Evolutionary conservation across 2,329 filamentous ascomycete species (phyloP).

Genomic region (Dryadomyces quercus-mongolicae): DNA sequence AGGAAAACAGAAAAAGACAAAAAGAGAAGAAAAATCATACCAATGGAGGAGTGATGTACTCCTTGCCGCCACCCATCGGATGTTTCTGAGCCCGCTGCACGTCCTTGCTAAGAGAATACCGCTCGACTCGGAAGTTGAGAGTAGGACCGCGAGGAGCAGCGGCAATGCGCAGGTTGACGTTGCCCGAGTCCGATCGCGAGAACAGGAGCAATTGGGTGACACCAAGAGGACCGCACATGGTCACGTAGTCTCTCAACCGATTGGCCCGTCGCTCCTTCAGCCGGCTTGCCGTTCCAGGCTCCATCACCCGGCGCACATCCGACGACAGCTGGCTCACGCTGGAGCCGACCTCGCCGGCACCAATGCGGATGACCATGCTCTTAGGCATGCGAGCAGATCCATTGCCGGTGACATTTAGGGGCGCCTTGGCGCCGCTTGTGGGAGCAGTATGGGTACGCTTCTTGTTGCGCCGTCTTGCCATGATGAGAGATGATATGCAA

Average conservation of each 20-base stretch:
- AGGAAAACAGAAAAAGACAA: no score
- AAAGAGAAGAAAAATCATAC: conserved; percentile 34
- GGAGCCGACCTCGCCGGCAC: conserved; percentile 82
- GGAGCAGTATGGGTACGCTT: conserved; percentile 76
- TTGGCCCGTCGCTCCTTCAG: conserved; percentile 85
- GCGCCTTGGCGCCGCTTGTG: conserved; percentile 26
- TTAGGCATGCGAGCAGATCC: conserved; percentile 64
- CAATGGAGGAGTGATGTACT: conserved; percentile 74
- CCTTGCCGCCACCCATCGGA: conserved; percentile 70
- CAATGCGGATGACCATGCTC: conserved; percentile 97
- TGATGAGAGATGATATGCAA: conserved; percentile 21
- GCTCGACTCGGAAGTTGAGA: conserved; percentile 85
- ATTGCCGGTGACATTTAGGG: conserved; percentile 43
- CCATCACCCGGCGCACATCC: conserved; percentile 89
- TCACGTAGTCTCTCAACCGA: conserved; percentile 79
- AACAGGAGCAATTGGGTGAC: conserved; percentile 90
- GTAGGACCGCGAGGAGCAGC: conserved; percentile 85
- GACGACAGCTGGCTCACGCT: conserved; percentile 84
- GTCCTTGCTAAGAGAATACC: conserved; percentile 89
- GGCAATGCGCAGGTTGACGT: conserved; percentile 82
- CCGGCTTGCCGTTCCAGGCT: conserved; percentile 81
- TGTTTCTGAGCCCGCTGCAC: conserved; percentile 73
- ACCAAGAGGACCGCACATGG: conserved; percentile 89
- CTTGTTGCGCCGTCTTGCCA: conserved; percentile 75
- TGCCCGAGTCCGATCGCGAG: conserved; percentile 77